phyloP scores from a whole-genome alignment of 208 protist genomes.

The Trypanosoma conorhini region DNA sequence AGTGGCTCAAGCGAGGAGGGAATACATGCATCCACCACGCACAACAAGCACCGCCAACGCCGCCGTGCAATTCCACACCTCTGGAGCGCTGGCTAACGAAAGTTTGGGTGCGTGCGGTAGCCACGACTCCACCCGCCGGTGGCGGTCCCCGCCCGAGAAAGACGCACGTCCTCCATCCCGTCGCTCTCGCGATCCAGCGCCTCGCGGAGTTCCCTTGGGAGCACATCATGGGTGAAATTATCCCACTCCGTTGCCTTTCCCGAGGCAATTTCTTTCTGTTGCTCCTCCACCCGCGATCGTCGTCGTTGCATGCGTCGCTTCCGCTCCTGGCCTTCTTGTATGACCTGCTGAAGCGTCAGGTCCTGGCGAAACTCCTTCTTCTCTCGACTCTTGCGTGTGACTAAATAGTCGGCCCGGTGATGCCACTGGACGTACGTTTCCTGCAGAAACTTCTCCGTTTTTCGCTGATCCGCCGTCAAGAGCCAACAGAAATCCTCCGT shows the following conservation, averaged over 20 bases:
- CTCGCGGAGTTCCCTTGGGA: constrained; percentile 85
- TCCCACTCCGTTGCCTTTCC: constrained; percentile 76
- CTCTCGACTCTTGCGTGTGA: constrained; percentile 83
- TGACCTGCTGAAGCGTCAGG: constrained; percentile 77
- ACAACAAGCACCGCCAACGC: background rate
- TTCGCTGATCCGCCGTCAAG: constrained; percentile 65
- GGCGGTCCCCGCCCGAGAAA: constrained; percentile 68
- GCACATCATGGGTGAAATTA: constrained; percentile 83
- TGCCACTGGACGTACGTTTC: constrained; percentile 89
- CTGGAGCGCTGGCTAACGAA: constrained; percentile 34
- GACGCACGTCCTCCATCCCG: constrained; percentile 87
- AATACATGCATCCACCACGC: too few species aligned
- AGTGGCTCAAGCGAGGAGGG: too few species aligned
- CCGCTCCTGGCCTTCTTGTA: constrained; percentile 83
- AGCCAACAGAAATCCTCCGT: constrained; percentile 83
- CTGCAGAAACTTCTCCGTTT: constrained; percentile 80
- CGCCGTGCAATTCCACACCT: background rate
- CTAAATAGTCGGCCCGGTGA: constrained; percentile 86
- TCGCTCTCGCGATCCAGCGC: constrained; percentile 84
- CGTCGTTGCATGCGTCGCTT: constrained; percentile 84
- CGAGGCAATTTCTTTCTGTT: constrained; percentile 40
- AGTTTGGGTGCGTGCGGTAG: constrained; percentile 75
- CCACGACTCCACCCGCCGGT: constrained; percentile 76
- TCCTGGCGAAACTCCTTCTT: constrained; percentile 87
- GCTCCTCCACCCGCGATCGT: constrained; percentile 35